phyloP scores from a whole-genome alignment of 306 rosid genomes.

The Canavalia ensiformis region DNA sequence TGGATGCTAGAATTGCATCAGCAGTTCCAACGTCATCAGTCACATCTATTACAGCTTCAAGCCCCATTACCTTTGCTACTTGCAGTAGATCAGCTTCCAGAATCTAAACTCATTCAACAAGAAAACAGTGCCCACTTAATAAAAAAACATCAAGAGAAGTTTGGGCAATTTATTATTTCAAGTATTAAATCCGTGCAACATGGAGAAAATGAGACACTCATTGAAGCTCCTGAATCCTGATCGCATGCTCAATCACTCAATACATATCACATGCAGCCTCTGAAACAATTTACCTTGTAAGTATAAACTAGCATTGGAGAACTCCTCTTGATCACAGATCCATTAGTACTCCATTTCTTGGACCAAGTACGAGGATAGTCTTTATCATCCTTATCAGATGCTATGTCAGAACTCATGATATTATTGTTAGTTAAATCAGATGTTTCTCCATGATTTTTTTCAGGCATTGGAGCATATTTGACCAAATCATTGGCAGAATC shows the following conservation, averaged over 20 bases:
- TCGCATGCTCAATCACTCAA: constrained; percentile 27
- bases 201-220: constrained; percentile 30
- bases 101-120: constrained; percentile 60
- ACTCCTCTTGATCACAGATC: constrained; percentile 63
- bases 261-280: constrained; percentile 32
- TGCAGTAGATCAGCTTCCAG: constrained; percentile 91
- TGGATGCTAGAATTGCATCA: constrained; percentile 83
- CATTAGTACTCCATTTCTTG: constrained; percentile 51
- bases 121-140: constrained; percentile 24
- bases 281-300: constrained; percentile 69
- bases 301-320: constrained; percentile 81
- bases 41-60: constrained; percentile 78
- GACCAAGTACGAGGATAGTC: constrained; percentile 58
- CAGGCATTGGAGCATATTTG: constrained; percentile 60
- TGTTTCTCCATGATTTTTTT: constrained; percentile 49
- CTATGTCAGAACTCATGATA: constrained; percentile 53
- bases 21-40: constrained; percentile 89
- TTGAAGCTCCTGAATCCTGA: constrained; percentile 30
- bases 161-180: constrained; percentile 21
- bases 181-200: constrained; percentile 34
- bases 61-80: constrained; percentile 94
- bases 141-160: not conserved
- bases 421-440: constrained; percentile 50
- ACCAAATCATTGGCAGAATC: constrained; percentile 57
- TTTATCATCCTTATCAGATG: constrained; percentile 60